A percentile compares a stretch with the other conserved stretches of the same genome.
Evolutionary conservation across 305 asterid genomes (phyloP).

Genomic region (Solanum aculeatissimum): DNA sequence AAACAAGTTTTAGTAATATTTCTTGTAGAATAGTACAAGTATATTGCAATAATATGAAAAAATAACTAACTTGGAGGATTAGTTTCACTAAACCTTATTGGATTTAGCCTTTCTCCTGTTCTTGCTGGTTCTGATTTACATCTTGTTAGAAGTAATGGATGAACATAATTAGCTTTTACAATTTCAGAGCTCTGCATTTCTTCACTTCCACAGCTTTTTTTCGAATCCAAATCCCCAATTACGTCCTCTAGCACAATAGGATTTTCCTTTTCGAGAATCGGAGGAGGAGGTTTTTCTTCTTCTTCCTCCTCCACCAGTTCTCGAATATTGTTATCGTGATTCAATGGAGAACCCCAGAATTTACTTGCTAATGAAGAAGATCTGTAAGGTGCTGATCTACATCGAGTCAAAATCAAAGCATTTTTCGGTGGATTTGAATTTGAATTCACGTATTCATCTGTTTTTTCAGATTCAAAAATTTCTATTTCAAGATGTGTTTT

Average conservation of each 20-base stretch:
- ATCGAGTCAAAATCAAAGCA: constrained; percentile 59
- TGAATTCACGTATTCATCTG: constrained; percentile 8
- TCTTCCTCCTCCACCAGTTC: neutral
- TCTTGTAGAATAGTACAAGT: neutral
- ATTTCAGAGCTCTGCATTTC: constrained; percentile 1
- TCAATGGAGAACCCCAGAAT: constrained; percentile 51
- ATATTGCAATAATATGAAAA: neutral
- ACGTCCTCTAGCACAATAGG: neutral
- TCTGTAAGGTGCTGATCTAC: constrained; percentile 96
- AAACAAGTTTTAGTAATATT: neutral
- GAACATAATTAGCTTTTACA: constrained; percentile 8
- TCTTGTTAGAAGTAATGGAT: constrained; percentile 55
- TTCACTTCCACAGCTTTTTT: constrained; percentile 5
- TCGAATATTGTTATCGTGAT: neutral
- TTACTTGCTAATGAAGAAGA: constrained; percentile 63
- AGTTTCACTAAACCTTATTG: constrained; percentile 28
- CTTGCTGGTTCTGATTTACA: constrained; percentile 82
- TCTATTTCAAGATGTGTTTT: neutral
- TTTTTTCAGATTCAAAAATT: neutral
- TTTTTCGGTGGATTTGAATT: constrained; percentile 39
- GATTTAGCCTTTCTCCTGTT: constrained; percentile 49
- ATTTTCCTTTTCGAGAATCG: neutral
- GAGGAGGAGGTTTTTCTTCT: neutral
- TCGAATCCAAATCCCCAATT: neutral
- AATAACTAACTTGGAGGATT: constrained; percentile 5